These are phyloP conservation scores for Medakamo hakoo DNA, from an alignment of 139 green algal genomes.

Conservation along the genomic window DNA sequence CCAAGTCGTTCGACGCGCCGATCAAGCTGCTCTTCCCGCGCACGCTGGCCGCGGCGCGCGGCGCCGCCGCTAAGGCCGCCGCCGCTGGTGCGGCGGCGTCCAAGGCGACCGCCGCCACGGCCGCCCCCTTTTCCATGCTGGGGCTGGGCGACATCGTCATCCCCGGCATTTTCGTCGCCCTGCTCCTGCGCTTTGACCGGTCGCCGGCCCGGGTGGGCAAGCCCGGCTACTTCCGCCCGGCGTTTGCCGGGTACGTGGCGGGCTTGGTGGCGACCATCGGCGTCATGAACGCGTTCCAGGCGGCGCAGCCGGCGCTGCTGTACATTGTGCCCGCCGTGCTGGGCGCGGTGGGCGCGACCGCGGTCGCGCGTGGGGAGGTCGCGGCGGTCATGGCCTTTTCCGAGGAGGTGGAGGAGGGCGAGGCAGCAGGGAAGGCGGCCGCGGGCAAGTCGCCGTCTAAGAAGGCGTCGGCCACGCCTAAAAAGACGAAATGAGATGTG, in stretches of 20 bases:
- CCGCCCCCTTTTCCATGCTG: slow-evolving; percentile 79
- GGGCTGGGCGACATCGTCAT: slow-evolving; percentile 89
- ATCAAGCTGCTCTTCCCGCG: slow-evolving; percentile 94
- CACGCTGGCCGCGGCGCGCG: neutral
- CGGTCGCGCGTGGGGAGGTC: slow-evolving; percentile 36
- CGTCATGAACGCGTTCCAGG: slow-evolving; percentile 92
- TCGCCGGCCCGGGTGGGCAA: neutral
- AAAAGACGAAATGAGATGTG: neutral
- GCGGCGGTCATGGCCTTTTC: slow-evolving; percentile 17
- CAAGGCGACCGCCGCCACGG: neutral
- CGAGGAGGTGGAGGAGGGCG: slow-evolving; percentile 15
- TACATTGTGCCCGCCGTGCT: slow-evolving; percentile 95
- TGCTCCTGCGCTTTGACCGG: slow-evolving; percentile 90
- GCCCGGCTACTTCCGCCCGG: slow-evolving; percentile 24
- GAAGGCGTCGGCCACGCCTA: no score
- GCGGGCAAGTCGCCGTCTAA: no score
- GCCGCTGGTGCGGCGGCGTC: no score
- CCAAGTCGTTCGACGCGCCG: slow-evolving; percentile 92
- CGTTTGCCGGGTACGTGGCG: slow-evolving; percentile 66
- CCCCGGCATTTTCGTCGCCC: slow-evolving; percentile 85
- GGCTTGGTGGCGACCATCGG: slow-evolving; percentile 78
- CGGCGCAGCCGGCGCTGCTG: slow-evolving; percentile 88
- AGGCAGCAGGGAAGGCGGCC: neutral
- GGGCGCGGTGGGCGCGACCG: slow-evolving; percentile 38
- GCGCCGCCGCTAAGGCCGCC: no score